Conservation (phyloP, 495 filamentous ascomycete species). For the Penicillium cataractarum region DNA sequence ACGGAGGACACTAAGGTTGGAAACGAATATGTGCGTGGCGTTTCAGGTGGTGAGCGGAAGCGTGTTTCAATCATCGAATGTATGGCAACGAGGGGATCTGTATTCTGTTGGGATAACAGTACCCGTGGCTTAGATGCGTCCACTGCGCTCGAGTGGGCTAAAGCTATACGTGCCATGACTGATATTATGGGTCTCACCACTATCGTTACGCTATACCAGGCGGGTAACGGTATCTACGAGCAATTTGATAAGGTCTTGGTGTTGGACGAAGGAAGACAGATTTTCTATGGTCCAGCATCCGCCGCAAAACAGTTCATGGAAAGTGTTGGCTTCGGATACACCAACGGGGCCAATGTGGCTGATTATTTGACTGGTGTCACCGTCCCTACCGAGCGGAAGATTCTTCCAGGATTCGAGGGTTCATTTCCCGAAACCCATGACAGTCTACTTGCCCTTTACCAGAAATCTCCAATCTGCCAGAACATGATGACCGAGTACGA, state of each 20-base stretch:
- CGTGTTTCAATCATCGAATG: slow-evolving; percentile 70
- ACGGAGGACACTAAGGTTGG: slow-evolving; percentile 81
- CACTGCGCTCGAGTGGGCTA: slow-evolving; percentile 59
- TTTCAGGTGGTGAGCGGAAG: slow-evolving; percentile 82
- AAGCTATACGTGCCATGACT: slow-evolving; percentile 50
- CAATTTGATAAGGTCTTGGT: slow-evolving; percentile 70
- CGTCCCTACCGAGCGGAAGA: slow-evolving; percentile 61
- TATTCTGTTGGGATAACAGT: slow-evolving; percentile 66
- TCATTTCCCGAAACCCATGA: no score
- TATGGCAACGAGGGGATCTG: slow-evolving; percentile 59
- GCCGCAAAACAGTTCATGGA: slow-evolving; percentile 67
- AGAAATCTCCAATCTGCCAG: no score
- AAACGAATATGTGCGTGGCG: slow-evolving; percentile 73
- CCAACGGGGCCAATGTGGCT: no score
- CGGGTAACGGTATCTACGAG: slow-evolving; percentile 64
- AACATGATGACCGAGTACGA: no score
- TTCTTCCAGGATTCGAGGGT: background rate
- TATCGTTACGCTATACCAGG: slow-evolving; percentile 61
- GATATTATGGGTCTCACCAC: slow-evolving; percentile 48
- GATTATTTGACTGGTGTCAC: slow-evolving; percentile 74
- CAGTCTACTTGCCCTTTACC: no score
- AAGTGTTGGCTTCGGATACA: slow-evolving; percentile 66
- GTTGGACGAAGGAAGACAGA: slow-evolving; percentile 63
- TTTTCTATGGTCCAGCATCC: slow-evolving; percentile 66
- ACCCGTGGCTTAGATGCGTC: slow-evolving; percentile 63